Evolutionary conservation across 2,329 filamentous ascomycete species (phyloP), one percentile per base, ranked within the genome.

Genomic region (Trichoderma aggressivum): DNA sequence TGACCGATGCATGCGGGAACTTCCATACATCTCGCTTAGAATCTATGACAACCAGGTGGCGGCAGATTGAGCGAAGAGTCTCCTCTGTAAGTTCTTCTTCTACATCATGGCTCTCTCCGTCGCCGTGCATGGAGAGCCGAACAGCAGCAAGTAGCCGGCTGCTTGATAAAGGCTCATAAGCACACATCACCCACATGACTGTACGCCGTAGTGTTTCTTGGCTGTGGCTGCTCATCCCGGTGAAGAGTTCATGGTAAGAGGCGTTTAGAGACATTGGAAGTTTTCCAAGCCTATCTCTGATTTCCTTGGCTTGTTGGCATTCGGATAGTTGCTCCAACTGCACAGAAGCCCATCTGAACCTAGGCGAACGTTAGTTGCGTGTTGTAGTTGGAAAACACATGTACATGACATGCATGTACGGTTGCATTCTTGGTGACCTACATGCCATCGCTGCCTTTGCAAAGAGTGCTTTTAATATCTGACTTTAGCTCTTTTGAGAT

Each of bases 311-410:
- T 14, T 53, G 65, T 7, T 18, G 36, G 3, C 14, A n/a, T 47
- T 61, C 34, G 12, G 65, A 69, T 6, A 69, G 56, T 32, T 69
- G 55, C 2, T 69, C 55, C 36, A 69, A 61, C 16, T 69, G 65
- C 1, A 69, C n/a, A 30, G 53, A 61, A 16, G 36, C 55, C 65
- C 65, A 69, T 61, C 65, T 61, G 18, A 69, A 69, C 65, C 65
- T 69, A 16, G 1, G 10, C n/a, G 6, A 36, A 50, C 24, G 12
- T 68, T 30, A 68, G 36, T 12, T 47, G 30, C 16, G 5, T 36
- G 34, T 3, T 36, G 16, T 43, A 3, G 30, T n/a, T n/a, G n/a
- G n/a, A n/a, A n/a, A n/a, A n/a, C n/a, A n/a, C n/a, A n/a, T n/a
- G n/a, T n/a, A n/a, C n/a, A n/a, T n/a, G n/a, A n/a, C n/a, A n/a